Conservation (phyloP, 164 flowering plant species). For the Piper longum region DNA sequence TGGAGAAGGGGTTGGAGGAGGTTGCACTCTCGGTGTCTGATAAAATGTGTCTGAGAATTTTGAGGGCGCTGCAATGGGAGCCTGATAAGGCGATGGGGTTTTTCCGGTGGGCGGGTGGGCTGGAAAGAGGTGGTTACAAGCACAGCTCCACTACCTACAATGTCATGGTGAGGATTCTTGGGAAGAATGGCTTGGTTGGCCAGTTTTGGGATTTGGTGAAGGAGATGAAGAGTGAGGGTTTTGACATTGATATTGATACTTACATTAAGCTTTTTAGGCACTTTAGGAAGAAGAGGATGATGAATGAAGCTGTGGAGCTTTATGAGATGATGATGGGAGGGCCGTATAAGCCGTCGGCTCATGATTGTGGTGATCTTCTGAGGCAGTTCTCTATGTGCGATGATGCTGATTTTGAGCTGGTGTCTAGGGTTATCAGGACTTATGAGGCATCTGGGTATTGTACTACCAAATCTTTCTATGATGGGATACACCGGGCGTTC, state of each 20-base stretch:
- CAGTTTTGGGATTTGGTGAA: conserved; percentile 63
- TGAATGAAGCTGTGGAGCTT: conserved; percentile 71
- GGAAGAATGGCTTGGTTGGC: conserved; percentile 33
- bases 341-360: conserved; percentile 49
- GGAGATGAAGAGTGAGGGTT: conserved; percentile 57
- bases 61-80: conserved; percentile 34
- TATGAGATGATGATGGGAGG: conserved; percentile 91
- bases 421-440: conserved; percentile 48
- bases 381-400: conserved; percentile 22
- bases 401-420: conserved; percentile 44
- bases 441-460: conserved; percentile 41
- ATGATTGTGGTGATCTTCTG: conserved; percentile 44
- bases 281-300: conserved; percentile 50
- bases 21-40: conserved; percentile 35
- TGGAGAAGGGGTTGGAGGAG: conserved; percentile 34
- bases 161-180: conserved; percentile 52
- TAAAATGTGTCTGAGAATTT: conserved; percentile 34
- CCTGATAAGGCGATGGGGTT: conserved; percentile 53
- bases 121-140: conserved; percentile 18
- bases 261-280: conserved; percentile 63
- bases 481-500: conserved; percentile 66
- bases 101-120: conserved; percentile 66
- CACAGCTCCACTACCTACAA: conserved; percentile 68
- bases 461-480: conserved; percentile 54
- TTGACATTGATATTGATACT: conserved; percentile 65